Evolutionary conservation across 31 red algal genomes (phyloP).

Genomic region (Bonnemaisonia californica): DNA sequence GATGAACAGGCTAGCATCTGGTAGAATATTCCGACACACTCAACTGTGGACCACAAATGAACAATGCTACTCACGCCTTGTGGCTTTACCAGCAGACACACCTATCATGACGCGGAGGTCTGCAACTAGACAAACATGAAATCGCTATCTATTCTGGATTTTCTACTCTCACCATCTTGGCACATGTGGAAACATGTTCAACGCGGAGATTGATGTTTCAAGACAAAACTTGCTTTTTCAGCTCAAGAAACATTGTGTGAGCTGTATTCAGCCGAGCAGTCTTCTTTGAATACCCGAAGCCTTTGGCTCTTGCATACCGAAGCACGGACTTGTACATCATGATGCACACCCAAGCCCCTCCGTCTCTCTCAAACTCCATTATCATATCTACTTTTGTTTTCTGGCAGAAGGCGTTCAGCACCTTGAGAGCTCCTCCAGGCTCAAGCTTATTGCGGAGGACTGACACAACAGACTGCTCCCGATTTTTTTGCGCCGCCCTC

Average conservation of each 20-base stretch:
- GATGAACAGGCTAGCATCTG: too few relatives aligned
- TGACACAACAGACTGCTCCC: neutral
- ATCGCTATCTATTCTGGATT: too few relatives aligned
- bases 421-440: neutral
- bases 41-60: too few relatives aligned
- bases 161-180: too few relatives aligned
- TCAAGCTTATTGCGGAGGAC: neutral
- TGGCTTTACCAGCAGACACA: too few relatives aligned
- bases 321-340: neutral
- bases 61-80: too few relatives aligned
- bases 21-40: too few relatives aligned
- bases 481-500: neutral
- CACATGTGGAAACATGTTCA: too few relatives aligned
- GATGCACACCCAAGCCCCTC: neutral
- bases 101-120: too few relatives aligned
- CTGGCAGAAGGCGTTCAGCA: neutral
- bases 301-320: neutral
- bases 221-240: neutral
- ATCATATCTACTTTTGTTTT: neutral
- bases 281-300: neutral
- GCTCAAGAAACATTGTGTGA: neutral
- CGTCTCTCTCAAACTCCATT: neutral
- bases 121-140: too few relatives aligned
- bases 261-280: neutral
- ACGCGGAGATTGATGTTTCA: too few relatives aligned